Evolutionary conservation across 2,329 filamentous ascomycete genomes (phyloP).

Genomic region (Thielaviopsis cerberus): DNA sequence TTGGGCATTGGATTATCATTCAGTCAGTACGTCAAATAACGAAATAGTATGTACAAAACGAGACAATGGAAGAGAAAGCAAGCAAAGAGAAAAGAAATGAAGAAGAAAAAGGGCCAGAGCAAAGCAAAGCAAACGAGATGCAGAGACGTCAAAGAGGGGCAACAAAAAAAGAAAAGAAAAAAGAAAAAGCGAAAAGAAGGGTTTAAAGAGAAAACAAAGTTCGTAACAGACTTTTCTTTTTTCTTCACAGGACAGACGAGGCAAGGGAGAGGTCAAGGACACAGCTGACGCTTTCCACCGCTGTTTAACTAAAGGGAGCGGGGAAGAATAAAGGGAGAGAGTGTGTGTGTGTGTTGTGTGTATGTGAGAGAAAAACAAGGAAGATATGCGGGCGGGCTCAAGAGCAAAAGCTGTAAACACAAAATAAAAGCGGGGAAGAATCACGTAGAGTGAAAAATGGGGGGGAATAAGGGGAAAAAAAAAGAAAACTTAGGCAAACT

Average conservation of each 20-base stretch:
- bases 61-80: neutral
- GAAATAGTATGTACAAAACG: conserved; percentile 1
- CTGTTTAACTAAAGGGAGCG: too few relatives aligned
- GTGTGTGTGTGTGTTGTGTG: too few relatives aligned
- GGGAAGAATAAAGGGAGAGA: too few relatives aligned
- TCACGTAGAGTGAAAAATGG: too few relatives aligned
- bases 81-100: neutral
- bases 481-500: conserved; percentile 25
- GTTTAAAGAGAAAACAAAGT: neutral
- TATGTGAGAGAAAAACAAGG: too few relatives aligned
- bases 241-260: too few relatives aligned
- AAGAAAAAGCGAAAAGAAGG: neutral
- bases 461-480: neutral
- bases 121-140: neutral
- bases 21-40: neutral
- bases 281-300: too few relatives aligned
- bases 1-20: neutral
- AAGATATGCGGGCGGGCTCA: too few relatives aligned
- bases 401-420: neutral
- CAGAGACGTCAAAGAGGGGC: neutral
- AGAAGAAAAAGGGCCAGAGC: neutral
- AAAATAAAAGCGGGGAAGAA: too few relatives aligned
- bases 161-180: neutral
- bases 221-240: too few relatives aligned
- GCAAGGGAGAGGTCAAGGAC: too few relatives aligned